Base-by-base conservation (phyloP, 306 rosid species). In the Canavalia gladiata region DNA sequence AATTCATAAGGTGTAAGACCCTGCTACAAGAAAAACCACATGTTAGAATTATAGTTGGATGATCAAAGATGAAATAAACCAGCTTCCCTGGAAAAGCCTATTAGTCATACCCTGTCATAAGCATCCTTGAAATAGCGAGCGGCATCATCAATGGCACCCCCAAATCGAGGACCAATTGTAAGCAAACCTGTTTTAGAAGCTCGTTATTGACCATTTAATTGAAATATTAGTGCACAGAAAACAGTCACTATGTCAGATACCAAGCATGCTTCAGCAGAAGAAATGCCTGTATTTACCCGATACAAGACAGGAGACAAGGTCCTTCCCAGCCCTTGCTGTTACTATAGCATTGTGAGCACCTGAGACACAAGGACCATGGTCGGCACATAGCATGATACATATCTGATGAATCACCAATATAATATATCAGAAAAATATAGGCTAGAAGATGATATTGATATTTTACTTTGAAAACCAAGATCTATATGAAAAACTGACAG, bases 331-430 rank as follows among this genome's bases (percentile, higher is more conserved):
- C 83, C 97, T 91, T 62, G 97, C 95, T 5, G 97, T 93, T 72
- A 93, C 97, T 52, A 93, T 93, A 46, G 97, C 74, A 86, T 93
- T 93, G 86, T 93, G 97, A 84, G 97, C 96, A 78, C 97, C 97
- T 46, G 97, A 93, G 58, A 91, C 96, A n/a, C 97, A 91, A 11
- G 97, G 97, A 85, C 97, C 97, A 67, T 93, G 97, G 89, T 93
- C 97, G 30, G 97, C 97, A 85, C 97, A 93, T 47, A 93, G 82
- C 92, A 93, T 91, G 83, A 91, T 80, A 42, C 96, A 93, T 68
- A 93, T 93, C 97, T 93, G 87, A 64, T 54, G 80, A 83, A 82
- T 46, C 76, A 58, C 56, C 82, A 83, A 83, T 41, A 76, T 30
- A 59, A 74, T n/a, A 50, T 34, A 76, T 87, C 76, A 81, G 67